phyloP scores from a whole-genome alignment of 83 land plant species.

The Isoetes engelmannii region DNA sequence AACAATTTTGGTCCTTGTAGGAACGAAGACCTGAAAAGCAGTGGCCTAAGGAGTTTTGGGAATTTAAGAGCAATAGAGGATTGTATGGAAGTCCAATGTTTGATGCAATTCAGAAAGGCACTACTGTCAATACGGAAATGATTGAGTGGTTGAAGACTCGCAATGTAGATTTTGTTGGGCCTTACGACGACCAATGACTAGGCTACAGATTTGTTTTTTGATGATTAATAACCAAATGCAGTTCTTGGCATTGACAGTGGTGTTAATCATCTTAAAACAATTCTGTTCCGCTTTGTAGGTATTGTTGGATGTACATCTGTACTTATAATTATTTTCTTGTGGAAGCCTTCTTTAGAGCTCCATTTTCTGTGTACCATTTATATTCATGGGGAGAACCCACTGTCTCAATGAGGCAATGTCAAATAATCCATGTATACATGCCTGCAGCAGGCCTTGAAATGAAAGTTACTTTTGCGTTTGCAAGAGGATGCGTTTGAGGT shows the following conservation, averaged over 20 bases:
- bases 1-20: conserved; percentile 21
- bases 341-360: too few species aligned
- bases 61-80: conserved; percentile 45
- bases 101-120: conserved; percentile 50
- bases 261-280: background rate
- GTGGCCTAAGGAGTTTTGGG: conserved; percentile 69
- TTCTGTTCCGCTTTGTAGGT: background rate
- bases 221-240: conserved; percentile 4
- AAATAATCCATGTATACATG: too few species aligned
- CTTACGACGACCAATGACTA: conserved; percentile 33
- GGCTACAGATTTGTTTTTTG: conserved; percentile 2
- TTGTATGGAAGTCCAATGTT: conserved; percentile 86
- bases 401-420: too few species aligned
- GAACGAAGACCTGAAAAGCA: conserved; percentile 64
- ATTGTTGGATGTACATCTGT: too few species aligned
- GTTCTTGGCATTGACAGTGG: background rate
- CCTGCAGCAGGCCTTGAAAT: too few species aligned
- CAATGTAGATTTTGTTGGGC: conserved; percentile 41
- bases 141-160: conserved; percentile 72
- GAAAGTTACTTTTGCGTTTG: too few species aligned
- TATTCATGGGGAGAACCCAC: too few species aligned
- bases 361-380: too few species aligned
- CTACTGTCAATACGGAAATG: conserved; percentile 62
- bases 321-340: too few species aligned
- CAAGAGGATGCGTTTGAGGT: too few species aligned